Evolutionary conservation across 2,329 filamentous ascomycete genomes (phyloP), one percentile per base, ranked within the genome.

Genomic region (Dactylellina cionopaga): DNA sequence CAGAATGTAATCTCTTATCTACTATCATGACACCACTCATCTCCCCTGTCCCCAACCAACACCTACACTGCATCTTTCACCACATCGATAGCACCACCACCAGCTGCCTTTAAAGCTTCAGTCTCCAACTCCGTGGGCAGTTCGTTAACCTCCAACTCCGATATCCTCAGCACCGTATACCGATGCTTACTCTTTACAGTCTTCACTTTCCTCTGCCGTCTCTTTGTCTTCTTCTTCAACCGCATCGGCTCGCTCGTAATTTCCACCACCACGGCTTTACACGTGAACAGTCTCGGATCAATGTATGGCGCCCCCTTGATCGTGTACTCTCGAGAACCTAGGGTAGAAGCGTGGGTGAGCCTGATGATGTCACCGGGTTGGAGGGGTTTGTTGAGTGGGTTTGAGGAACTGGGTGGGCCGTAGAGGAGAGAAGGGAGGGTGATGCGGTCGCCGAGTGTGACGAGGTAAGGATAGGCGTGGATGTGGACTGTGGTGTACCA

Each of bases 271-370:
- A 89, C 87, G 13, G 93, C 92, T 68, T 92, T 86, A 81, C 92
- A 96, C 79, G 91, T 90, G 78, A 92, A 98, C 66, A 96, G 81
- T 59, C 88, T 82, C 80, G 94, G 90, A 80, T 97, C 92, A 74
- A 98, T 82, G 79, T 90, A 94, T n/a, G 90, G 88, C 3, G 85
- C 83, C 3, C 91, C 91, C 80, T 92, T 91, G 75, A 98, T 84
- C 3, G 94, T 97, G 82, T 91, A 96, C 80, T 98, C 94, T 75
- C 95, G 86, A 76, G 89, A 94, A 25, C 95, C 95, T 44, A 99
- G 82, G 59, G 89, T 84, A 39, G 88, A 89, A 22, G 92, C 95
- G 63, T 92, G 89, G 82, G 96, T 94, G 66, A 99, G 85, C 5
- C 93, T 90, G 71, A 99, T 84, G 35, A 96, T 83, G 79, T 98